Evolutionary conservation across 2,329 filamentous ascomycete genomes (phyloP), one percentile per base, ranked within the genome.

Genomic region (Rhynchosporium agropyri): DNA sequence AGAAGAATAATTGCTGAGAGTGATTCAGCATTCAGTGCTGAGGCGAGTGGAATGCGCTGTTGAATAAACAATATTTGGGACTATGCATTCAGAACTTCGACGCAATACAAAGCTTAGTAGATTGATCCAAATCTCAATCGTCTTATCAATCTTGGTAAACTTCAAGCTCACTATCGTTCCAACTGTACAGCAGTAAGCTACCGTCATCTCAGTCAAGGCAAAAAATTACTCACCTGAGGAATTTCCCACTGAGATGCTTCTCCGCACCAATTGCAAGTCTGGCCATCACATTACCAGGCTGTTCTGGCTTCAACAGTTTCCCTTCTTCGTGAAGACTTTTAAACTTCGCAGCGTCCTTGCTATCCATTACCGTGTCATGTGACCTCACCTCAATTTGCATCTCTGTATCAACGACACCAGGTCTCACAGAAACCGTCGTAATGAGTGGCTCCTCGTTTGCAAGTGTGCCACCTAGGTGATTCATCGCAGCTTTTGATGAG

Each of bases 311-410:
- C 67, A 97, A 79, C 56, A 98, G 77, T 56, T 83, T 84, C 13
- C 92, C 92, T 5, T 84, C 81, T 67, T 86, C 83, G 73, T 92
- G 89, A 15, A 90, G 82, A 0, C 84, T 80, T 12, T 85, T 80
- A 71, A 98, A 98, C 70, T 84, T 87, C 20, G 79, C 76, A 29
- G 80, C 79, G 68, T 88, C 83, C 58, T 81, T 80, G 26, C 77
- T 77, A 67, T 84, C 83, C 83, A 91, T 85, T 15, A 77, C 77
- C 33, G 78, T 80, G 7, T 83, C 80, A 75, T 95, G 89, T 63
- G 86, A 87, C 57, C 95, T 82, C 62, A 99, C 84, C 62, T 89
- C 84, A n/a, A 82, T 82, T 75, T 97, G 93, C 93, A 97, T 97
- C 58, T 89, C 89, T 0, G 93, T 97, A 73, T 97, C 90, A 7